Evolutionary conservation across 495 filamentous ascomycete species (phyloP).

Genomic region (Penicillium coffeae): DNA sequence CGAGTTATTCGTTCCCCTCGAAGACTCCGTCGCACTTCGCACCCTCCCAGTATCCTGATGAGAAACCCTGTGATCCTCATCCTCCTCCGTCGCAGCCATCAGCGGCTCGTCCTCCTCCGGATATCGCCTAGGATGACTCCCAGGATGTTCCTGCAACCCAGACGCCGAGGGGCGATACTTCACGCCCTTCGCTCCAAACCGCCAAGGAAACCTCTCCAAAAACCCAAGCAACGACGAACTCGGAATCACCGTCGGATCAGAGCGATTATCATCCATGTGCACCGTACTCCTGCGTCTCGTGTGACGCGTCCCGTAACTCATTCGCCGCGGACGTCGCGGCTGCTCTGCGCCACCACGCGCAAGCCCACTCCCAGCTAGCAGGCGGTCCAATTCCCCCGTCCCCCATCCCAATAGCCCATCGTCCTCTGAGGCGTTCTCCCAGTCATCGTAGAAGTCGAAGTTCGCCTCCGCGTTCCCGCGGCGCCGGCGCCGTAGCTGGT

Average conservation of each 20-base stretch:
- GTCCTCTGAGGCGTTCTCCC: conserved; percentile 71
- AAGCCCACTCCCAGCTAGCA: conserved; percentile 72
- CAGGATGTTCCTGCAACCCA: conserved; percentile 85
- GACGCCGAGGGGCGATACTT: conserved; percentile 89
- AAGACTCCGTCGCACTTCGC: conserved; percentile 78
- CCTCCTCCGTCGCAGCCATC: conserved; percentile 59
- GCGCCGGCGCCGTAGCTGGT: conserved; percentile 64
- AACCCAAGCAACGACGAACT: conserved; percentile 84
- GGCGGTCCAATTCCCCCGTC: conserved; percentile 81
- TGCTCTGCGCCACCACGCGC: conserved; percentile 52
- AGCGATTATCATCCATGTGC: conserved; percentile 51
- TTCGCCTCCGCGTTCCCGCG: conserved; percentile 71
- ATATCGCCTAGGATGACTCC: conserved; percentile 41
- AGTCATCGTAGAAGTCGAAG: conserved; percentile 99
- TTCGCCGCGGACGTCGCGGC: conserved; percentile 69
- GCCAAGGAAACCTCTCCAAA: conserved; percentile 77
- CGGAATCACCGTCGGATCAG: conserved; percentile 89
- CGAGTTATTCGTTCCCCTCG: conserved; percentile 80
- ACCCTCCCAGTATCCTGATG: conserved; percentile 49
- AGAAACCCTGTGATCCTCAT: conserved; percentile 14
- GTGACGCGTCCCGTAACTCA: conserved; percentile 82
- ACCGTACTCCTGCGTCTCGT: conserved; percentile 62
- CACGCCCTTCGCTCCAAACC: conserved; percentile 71
- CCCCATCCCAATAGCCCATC: conserved; percentile 68
- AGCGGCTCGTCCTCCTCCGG: conserved; percentile 69